These are phyloP conservation scores for Paramarasmius palmivorus DNA, from an alignment of 1,284 basidiomycete genomes.

Conservation along the genomic window DNA sequence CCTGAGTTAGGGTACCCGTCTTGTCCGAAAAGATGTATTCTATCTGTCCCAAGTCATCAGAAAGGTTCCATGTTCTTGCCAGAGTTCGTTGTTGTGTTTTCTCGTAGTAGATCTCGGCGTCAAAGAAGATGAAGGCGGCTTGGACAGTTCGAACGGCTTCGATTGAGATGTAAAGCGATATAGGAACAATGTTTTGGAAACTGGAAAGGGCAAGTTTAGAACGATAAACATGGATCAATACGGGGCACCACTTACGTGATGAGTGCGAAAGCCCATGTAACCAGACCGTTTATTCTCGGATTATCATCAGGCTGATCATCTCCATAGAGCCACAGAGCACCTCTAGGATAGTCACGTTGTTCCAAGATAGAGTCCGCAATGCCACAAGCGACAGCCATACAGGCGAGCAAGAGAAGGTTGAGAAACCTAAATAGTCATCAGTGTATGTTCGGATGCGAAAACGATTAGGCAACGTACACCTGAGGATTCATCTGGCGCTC, in stretches of 20 bases:
- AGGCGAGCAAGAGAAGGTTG: slow-evolving; percentile 80
- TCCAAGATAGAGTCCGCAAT: slow-evolving; percentile 86
- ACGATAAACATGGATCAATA: slow-evolving; percentile 1
- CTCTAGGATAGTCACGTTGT: slow-evolving; percentile 61
- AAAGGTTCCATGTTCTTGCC: slow-evolving; percentile 94
- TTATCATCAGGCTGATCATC: slow-evolving; percentile 78
- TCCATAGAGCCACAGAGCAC: slow-evolving; percentile 82
- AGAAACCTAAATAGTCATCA: slow-evolving; percentile 55
- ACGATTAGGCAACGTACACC: slow-evolving; percentile 58
- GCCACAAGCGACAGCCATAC: slow-evolving; percentile 84
- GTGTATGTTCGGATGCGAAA: not conserved
- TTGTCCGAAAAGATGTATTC: slow-evolving; percentile 98
- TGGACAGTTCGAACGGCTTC: slow-evolving; percentile 88
- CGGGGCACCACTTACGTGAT: slow-evolving; percentile 68
- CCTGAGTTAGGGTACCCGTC: slow-evolving; percentile 94
- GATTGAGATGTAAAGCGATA: slow-evolving; percentile 97
- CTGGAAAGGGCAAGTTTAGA: slow-evolving; percentile 28
- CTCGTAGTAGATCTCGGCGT: slow-evolving; percentile 85
- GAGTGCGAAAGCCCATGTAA: slow-evolving; percentile 89
- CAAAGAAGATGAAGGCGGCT: slow-evolving; percentile 91
- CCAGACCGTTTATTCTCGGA: slow-evolving; percentile 87
- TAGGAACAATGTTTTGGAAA: slow-evolving; percentile 93
- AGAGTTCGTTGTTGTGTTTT: slow-evolving; percentile 76
- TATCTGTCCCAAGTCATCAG: slow-evolving; percentile 95
- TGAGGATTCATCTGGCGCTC: slow-evolving; percentile 98